These are phyloP conservation scores for Fusarium redolens DNA, from an alignment of 2,329 filamentous ascomycete genomes.

Conservation along the genomic window DNA sequence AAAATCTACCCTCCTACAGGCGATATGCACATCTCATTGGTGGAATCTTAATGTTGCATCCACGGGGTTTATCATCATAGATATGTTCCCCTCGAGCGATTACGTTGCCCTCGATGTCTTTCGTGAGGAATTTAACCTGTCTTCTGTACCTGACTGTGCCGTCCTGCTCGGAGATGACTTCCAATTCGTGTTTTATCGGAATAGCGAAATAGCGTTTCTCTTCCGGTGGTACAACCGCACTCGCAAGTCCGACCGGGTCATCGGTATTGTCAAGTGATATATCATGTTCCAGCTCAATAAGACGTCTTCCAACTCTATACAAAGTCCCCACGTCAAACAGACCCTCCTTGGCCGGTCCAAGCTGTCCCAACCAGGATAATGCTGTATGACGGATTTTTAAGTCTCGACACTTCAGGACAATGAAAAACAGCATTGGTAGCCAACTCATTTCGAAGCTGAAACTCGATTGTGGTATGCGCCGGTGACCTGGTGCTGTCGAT, in stretches of 20 bases:
- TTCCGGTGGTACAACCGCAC: not conserved
- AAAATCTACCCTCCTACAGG: not conserved
- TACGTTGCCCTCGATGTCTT: not conserved
- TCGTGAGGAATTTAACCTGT: not conserved
- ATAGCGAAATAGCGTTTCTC: not conserved
- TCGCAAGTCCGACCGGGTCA: too few species aligned
- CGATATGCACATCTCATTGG: conserved; percentile 10
- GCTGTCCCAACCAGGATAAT: not conserved
- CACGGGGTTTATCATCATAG: not conserved
- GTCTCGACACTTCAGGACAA: not conserved
- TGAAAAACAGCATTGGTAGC: not conserved
- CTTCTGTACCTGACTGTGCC: not conserved
- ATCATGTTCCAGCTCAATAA: conserved; percentile 1
- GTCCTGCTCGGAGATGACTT: not conserved
- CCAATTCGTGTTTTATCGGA: conserved; percentile 6
- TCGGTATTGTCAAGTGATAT: not conserved
- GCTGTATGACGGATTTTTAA: not conserved
- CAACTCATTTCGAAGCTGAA: conserved; percentile 20
- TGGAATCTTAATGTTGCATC: not conserved
- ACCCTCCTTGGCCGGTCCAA: conserved; percentile 8
- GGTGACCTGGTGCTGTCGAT: not conserved
- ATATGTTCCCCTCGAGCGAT: not conserved
- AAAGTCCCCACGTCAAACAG: conserved; percentile 17
- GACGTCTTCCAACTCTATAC: conserved; percentile 15
- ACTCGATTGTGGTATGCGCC: not conserved